These are phyloP conservation scores for Lactarius quietus DNA, from an alignment of 768 basidiomycete genomes.

Conservation along the genomic window DNA sequence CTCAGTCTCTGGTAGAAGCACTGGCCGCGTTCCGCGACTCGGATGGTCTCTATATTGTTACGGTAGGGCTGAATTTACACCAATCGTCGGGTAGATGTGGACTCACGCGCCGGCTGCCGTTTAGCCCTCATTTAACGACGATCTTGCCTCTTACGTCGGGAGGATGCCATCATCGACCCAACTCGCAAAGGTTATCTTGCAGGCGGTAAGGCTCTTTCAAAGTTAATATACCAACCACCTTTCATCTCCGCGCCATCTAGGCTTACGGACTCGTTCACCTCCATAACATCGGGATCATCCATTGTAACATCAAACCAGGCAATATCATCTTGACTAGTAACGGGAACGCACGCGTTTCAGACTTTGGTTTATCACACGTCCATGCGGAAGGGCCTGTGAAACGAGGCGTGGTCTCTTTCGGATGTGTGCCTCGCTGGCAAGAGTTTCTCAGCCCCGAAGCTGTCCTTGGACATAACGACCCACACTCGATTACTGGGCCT, in stretches of 20 bases:
- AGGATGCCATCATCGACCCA: background rate
- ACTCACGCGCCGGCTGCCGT: background rate
- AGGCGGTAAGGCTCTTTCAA: background rate
- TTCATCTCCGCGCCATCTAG: background rate
- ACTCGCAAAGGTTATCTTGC: background rate
- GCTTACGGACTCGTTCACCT: slow-evolving; percentile 4
- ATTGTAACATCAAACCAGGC: slow-evolving; percentile 10
- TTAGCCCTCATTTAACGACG: background rate
- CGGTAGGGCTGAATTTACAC: background rate
- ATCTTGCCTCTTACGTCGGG: slow-evolving; percentile 1
- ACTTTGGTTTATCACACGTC: slow-evolving; percentile 8
- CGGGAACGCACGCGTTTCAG: slow-evolving; percentile 6
- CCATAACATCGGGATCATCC: slow-evolving; percentile 17
- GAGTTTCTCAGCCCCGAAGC: slow-evolving; percentile 10
- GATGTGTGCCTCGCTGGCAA: background rate
- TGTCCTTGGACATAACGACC: slow-evolving; percentile 1
- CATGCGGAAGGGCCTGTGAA: background rate
- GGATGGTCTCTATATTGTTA: background rate
- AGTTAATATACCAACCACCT: background rate
- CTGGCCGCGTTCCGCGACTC: slow-evolving; percentile 5
- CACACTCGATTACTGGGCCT: slow-evolving; percentile 17
- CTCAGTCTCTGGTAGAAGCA: slow-evolving; percentile 12
- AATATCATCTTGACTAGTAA: slow-evolving; percentile 2
- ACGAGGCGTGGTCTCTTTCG: background rate
- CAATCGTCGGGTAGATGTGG: background rate